phyloP scores from a whole-genome alignment of 129 eudicot species.

The carrot (Daucus carota) region DH1_v3.0 NC_030383.2:6847501-6848000 shows the following conservation, averaged over 20 bases:
- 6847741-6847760: neutral
- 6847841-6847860: neutral
- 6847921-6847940: neutral
- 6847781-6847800: neutral
- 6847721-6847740: neutral
- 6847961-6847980: neutral
- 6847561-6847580: neutral
- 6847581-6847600: neutral
- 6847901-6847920: neutral
- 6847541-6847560: neutral
- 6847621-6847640: neutral
- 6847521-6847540: neutral
- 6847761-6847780: neutral
- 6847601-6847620: neutral
- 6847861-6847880: neutral
- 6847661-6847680: no score
- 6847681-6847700: neutral
- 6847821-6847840: neutral
- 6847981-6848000: neutral
- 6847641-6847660: no score
- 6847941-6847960: neutral
- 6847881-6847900: neutral
- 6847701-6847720: neutral
- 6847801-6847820: neutral
- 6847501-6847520: neutral